These are phyloP conservation scores for Amauroascus niger DNA, from an alignment of 2,329 filamentous ascomycete genomes.

Conservation along the genomic window DNA sequence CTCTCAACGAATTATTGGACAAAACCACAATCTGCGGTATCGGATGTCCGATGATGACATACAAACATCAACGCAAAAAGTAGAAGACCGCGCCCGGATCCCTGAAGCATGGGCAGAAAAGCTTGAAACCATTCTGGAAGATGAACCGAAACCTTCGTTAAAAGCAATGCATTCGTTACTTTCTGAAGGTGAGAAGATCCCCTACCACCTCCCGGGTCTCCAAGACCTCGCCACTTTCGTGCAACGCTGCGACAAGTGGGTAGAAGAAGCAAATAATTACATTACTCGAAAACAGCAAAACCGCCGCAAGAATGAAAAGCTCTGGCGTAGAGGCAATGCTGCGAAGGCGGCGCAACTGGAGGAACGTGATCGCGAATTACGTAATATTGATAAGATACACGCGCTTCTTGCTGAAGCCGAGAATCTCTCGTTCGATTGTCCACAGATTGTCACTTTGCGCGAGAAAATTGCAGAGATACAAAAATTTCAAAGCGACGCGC, in stretches of 20 bases:
- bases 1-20: constrained; percentile 56
- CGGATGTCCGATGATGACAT: constrained; percentile 67
- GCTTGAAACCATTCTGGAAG: constrained; percentile 71
- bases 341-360: constrained; percentile 72
- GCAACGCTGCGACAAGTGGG: constrained; percentile 93
- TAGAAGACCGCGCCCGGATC: constrained; percentile 73
- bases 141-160: constrained; percentile 72
- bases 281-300: constrained; percentile 97
- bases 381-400: constrained; percentile 80
- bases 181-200: constrained; percentile 91
- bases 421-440: constrained; percentile 82
- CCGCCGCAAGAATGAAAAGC: constrained; percentile 85
- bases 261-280: constrained; percentile 92
- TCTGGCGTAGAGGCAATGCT: constrained; percentile 61
- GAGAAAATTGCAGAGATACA: constrained; percentile 79
- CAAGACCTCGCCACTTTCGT: constrained; percentile 79
- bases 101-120: constrained; percentile 88
- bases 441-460: constrained; percentile 74
- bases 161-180: constrained; percentile 76
- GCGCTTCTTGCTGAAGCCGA: constrained; percentile 76
- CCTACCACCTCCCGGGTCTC: constrained; percentile 75
- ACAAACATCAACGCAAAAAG: constrained; percentile 57
- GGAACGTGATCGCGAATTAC: constrained; percentile 71
- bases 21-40: constrained; percentile 65
- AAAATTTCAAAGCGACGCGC: constrained; percentile 69